Conservation (phyloP, 441 rosid species). For the Mallotus japonicus region DNA sequence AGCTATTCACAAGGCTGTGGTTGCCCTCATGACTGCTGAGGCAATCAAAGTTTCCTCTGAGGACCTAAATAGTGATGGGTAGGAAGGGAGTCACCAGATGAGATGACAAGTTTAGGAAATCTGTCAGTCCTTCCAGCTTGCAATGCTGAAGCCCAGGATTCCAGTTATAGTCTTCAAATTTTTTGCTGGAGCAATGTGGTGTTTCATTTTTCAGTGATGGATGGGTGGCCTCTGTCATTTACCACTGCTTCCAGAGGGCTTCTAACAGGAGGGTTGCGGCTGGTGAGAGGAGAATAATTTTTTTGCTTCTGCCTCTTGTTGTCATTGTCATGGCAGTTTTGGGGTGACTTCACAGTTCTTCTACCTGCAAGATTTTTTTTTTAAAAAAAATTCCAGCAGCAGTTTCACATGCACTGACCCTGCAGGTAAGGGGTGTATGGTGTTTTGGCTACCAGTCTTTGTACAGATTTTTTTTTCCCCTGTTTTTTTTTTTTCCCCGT, state of each 20-base stretch:
- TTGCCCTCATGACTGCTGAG: conserved; percentile 82
- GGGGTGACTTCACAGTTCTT: conserved; percentile 22
- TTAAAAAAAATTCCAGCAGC: conserved; percentile 16
- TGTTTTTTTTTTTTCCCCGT: conserved; percentile 2
- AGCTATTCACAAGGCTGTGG: conserved; percentile 86
- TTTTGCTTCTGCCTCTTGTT: conserved; percentile 28
- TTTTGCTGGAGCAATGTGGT: conserved; percentile 16
- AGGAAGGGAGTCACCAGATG: conserved; percentile 15
- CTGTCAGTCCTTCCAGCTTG: conserved; percentile 24
- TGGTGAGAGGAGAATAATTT: conserved; percentile 15
- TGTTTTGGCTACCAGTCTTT: conserved; percentile 39
- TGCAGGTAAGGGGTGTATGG: conserved; percentile 43
- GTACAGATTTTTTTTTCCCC: conserved; percentile 42
- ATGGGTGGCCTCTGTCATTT: not conserved
- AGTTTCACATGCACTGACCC: conserved; percentile 30
- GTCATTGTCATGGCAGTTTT: conserved; percentile 25
- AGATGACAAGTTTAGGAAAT: conserved; percentile 22
- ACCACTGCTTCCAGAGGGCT: conserved; percentile 13
- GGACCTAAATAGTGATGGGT: conserved; percentile 39
- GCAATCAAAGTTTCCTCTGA: conserved; percentile 61
- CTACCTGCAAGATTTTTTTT: conserved; percentile 14
- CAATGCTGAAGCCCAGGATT: conserved; percentile 10
- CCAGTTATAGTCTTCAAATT: not conserved
- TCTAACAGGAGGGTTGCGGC: conserved; percentile 18
- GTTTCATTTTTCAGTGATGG: conserved; percentile 4